Evolutionary conservation across 2,329 filamentous ascomycete species (phyloP), one percentile per base, ranked within the genome.

Genomic region (Rutstroemia sp.): DNA sequence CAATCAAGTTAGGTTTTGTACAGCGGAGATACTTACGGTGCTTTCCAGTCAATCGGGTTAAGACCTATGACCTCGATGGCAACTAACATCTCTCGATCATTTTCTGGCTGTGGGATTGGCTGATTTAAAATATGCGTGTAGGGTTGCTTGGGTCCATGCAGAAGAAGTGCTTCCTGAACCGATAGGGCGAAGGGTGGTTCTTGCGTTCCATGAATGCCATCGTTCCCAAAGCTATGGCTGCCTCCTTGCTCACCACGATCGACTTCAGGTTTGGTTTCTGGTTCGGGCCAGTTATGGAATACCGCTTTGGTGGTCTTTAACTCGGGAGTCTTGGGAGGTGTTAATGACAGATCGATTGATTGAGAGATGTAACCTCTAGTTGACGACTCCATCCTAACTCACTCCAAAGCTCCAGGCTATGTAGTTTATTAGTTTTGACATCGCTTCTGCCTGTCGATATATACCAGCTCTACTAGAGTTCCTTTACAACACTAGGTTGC

Each of bases 31-130:
- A 75, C 81, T 65, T 73, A 87, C 84, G 85, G 83, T 58, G 82
- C 79, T 73, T 91, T 91, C 88, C 88, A 91, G 68, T 91, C 88
- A 55, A 91, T 87, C 0, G 88, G 88, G 64, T 91, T 91, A 39
- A 91, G 71, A 0, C 87, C 87, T 63, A 89, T 51, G 6, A 59
- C 64, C 39, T 78, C 73, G 1, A 83, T 78, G 65, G 79, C 79
- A n/a, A 89, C 78, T 5, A 89, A 71, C 5, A 88, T 72, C 64
- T 89, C 66, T 48, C 58, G 70, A 63, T 89, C 84, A 82, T 45
- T 72, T 72, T 51, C 74, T 69, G 75, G 62, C 1, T 64, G 68
- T 12, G 81, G 81, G 5, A 82, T 68, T 2, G 70, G 66, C 63
- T 81, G 73, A 5, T 73, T 70, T 2, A 64, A 60, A 0, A 73